Percentiles rank a stretch among this genome's conserved stretches.
phyloP scores from a whole-genome alignment of 768 basidiomycete genomes.

The Auricularia heimuer region DNA sequence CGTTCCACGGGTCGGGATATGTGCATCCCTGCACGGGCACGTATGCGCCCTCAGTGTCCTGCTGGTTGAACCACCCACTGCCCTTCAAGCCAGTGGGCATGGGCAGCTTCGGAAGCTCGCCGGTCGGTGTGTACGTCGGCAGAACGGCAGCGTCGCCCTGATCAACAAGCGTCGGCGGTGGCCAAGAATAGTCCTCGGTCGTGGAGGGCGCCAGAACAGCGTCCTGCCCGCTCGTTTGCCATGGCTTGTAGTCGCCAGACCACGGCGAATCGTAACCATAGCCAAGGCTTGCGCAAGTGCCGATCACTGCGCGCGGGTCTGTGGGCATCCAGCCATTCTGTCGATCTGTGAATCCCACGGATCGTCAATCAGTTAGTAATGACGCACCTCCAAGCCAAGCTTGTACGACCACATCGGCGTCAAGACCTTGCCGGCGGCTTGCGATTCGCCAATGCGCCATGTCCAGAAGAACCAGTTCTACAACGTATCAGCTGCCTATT shows the following conservation, averaged over 20 bases:
- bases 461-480: conserved; percentile 36
- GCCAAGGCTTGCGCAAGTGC: conserved; percentile 24
- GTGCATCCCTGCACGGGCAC: background rate
- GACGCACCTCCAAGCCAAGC: conserved; percentile 22
- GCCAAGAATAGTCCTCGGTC: conserved; percentile 5
- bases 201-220: conserved; percentile 14
- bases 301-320: conserved; percentile 27
- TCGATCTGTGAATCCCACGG: no score
- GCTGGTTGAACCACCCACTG: background rate
- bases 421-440: conserved; percentile 16
- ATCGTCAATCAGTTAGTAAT: no score
- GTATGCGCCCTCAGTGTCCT: background rate
- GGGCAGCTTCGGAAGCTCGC: conserved; percentile 21
- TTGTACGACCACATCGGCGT: conserved; percentile 31
- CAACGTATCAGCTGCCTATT: conserved; percentile 5
- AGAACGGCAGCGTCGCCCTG: conserved; percentile 9
- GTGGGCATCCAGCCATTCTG: conserved; percentile 30
- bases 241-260: conserved; percentile 9
- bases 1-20: background rate
- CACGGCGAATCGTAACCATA: conserved; percentile 1
- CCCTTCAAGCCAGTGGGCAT: conserved; percentile 11
- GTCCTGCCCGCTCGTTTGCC: conserved; percentile 18
- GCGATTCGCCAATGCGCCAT: conserved; percentile 34
- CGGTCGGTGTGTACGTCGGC: conserved; percentile 26
- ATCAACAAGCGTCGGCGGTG: conserved; percentile 2